A percentile compares a stretch with the other conserved stretches of the same genome.
These are phyloP conservation scores for Aethionema arabicum DNA, from an alignment of 345 rosid genomes.

Conservation along the genomic window DNA sequence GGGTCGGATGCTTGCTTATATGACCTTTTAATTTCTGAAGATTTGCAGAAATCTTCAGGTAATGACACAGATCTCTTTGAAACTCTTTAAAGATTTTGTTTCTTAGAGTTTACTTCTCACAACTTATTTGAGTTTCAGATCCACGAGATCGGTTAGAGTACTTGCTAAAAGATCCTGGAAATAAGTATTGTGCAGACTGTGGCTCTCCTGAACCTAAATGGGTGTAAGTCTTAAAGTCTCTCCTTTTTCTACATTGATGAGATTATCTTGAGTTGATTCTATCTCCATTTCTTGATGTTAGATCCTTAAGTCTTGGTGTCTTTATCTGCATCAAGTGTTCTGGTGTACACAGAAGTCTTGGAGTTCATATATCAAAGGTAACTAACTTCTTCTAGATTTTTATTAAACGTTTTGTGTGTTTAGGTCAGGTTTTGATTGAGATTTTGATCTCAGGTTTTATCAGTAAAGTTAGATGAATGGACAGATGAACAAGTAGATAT, in stretches of 20 bases:
- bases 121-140: slow-evolving; percentile 39
- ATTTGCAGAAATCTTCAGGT: slow-evolving; percentile 49
- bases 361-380: slow-evolving; percentile 96
- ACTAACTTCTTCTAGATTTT: slow-evolving; percentile 26
- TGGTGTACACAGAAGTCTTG: slow-evolving; percentile 97
- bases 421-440: slow-evolving; percentile 1
- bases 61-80: slow-evolving; percentile 8
- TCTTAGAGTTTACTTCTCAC: slow-evolving; percentile 13
- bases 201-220: slow-evolving; percentile 94
- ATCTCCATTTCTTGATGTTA: slow-evolving; percentile 42
- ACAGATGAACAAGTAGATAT: slow-evolving; percentile 80
- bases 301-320: slow-evolving; percentile 79
- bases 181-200: slow-evolving; percentile 84
- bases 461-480: slow-evolving; percentile 95
- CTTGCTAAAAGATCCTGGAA: slow-evolving; percentile 52
- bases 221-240: slow-evolving; percentile 62
- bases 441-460: slow-evolving; percentile 58
- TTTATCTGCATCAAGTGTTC: slow-evolving; percentile 97
- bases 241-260: neutral
- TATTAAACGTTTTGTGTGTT: too few relatives aligned
- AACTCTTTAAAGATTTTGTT: neutral
- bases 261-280: slow-evolving; percentile 17
- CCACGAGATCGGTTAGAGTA: slow-evolving; percentile 56
- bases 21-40: slow-evolving; percentile 57
- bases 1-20: slow-evolving; percentile 53